Evolutionary conservation across 2,329 filamentous ascomycete species (phyloP).

Genomic region (Xylaria sp.): DNA sequence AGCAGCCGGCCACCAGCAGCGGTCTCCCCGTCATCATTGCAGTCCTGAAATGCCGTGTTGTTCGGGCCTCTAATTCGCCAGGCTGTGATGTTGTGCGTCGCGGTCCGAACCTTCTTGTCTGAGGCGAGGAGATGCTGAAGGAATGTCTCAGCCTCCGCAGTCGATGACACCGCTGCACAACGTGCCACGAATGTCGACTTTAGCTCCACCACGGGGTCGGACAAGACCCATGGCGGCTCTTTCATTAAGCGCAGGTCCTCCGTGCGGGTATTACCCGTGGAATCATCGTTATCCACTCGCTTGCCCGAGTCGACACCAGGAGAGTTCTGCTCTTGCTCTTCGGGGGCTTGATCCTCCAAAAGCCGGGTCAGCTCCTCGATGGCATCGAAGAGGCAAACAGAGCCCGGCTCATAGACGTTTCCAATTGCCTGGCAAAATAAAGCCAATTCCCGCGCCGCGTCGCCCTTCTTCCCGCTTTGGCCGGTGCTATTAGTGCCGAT

Average conservation of each 20-base stretch:
- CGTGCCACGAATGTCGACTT: conserved; percentile 91
- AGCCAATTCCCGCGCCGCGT: conserved; percentile 76
- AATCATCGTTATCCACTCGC: conserved; percentile 24
- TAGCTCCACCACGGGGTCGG: conserved; percentile 79
- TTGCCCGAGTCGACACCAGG: conserved; percentile 36
- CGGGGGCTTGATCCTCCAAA: conserved; percentile 50
- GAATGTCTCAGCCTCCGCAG: conserved; percentile 75
- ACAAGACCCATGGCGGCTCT: conserved; percentile 75
- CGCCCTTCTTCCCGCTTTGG: conserved; percentile 72
- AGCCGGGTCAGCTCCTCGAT: conserved; percentile 75
- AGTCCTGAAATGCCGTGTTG: conserved; percentile 80
- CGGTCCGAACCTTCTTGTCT: conserved; percentile 85
- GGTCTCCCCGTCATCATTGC: conserved; percentile 94
- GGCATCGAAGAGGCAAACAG: conserved; percentile 91
- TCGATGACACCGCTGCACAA: conserved; percentile 74
- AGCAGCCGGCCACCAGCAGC: conserved; percentile 87
- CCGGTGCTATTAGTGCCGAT: conserved; percentile 84
- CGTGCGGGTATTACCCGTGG: conserved; percentile 32
- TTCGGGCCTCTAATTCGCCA: conserved; percentile 80
- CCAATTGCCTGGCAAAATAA: conserved; percentile 74
- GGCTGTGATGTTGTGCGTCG: conserved; percentile 95
- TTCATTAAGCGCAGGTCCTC: conserved; percentile 40
- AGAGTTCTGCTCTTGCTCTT: conserved; percentile 41
- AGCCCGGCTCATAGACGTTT: conserved; percentile 75
- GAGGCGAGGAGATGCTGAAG: conserved; percentile 80